phyloP scores from a whole-genome alignment of 257 asterid species.

The Jaltomata sinuosa region DNA sequence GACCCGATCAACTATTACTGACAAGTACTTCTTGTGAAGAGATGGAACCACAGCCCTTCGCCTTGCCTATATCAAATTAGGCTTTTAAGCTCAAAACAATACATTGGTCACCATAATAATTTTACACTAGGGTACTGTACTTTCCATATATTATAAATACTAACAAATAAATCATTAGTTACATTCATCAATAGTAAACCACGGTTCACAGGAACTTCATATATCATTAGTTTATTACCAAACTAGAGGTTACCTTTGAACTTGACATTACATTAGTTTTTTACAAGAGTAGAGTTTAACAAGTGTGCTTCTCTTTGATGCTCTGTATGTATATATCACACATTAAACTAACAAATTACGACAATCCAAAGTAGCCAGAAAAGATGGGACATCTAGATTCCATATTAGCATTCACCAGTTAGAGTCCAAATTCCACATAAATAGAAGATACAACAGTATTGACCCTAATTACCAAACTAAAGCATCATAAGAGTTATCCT shows the following conservation, averaged over 20 bases:
- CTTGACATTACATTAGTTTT: neutral
- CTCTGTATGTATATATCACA: neutral
- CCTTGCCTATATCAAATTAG: constrained; percentile 61
- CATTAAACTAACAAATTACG: neutral
- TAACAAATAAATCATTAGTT: neutral
- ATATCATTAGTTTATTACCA: neutral
- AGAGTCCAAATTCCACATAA: neutral
- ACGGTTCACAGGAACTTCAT: neutral
- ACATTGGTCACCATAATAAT: constrained; percentile 2
- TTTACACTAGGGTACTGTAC: neutral
- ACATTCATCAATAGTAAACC: neutral
- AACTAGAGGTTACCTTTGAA: neutral
- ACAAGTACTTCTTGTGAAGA: constrained; percentile 98
- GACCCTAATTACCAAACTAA: neutral
- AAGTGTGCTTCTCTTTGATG: neutral
- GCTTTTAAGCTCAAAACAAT: constrained; percentile 9
- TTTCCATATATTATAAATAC: neutral
- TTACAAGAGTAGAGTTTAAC: neutral
- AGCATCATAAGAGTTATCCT: neutral
- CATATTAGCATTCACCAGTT: neutral
- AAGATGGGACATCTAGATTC: neutral
- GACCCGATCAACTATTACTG: constrained; percentile 90
- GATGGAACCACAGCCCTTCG: constrained; percentile 99
- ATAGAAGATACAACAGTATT: neutral
- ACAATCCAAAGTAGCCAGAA: neutral